Evolutionary conservation across 306 rosid genomes (phyloP), one percentile per base, ranked within the genome.

Genomic region (Psophocarpus tetragonolobus): DNA sequence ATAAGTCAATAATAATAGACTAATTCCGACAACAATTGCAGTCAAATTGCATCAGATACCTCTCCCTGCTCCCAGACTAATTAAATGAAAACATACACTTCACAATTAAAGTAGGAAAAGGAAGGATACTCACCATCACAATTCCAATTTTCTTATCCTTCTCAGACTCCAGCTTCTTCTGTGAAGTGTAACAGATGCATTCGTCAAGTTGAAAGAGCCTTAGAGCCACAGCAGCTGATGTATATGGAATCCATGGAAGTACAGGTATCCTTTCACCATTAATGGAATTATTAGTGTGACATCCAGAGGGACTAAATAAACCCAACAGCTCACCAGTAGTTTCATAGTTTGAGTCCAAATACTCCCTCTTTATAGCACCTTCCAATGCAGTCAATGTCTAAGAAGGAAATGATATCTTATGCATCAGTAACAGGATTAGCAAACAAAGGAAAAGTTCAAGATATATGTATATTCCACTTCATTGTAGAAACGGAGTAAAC

Each of bases 151-250:
- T 88, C 82, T 80, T 83, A 38, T 86, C 85, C 85, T 80, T 84
- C 15, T 79, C 77, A 62, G 87, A 82, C 80, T 82, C 87, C 42
- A 79, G 48, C 83, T 90, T 87, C 85, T 82, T 92, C 78, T 82
- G 83, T 65, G 68, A 81, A 26, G 75, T 63, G 77, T 88, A 87
- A 62, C 72, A 85, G 84, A 79, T 42, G 74, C 93, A 88, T 4
- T 82, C 45, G 75, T 92, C 93, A 6, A 90, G 92, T 76, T 92
- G 93, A 91, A 92, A 50, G 73, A 90, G 87, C 86, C 97, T 90
- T 32, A 90, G 80, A 44, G 89, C 87, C 71, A 88, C 90, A 54
- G 95, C 94, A 81, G 93, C 87, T 11, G 91, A 87, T 60, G 95
- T 92, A 57, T 12, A 82, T 12, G 97, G 93, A 69, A 90, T 67